phyloP scores from a whole-genome alignment of 164 flowering plant species.

The Tetracentron sinense region DNA sequence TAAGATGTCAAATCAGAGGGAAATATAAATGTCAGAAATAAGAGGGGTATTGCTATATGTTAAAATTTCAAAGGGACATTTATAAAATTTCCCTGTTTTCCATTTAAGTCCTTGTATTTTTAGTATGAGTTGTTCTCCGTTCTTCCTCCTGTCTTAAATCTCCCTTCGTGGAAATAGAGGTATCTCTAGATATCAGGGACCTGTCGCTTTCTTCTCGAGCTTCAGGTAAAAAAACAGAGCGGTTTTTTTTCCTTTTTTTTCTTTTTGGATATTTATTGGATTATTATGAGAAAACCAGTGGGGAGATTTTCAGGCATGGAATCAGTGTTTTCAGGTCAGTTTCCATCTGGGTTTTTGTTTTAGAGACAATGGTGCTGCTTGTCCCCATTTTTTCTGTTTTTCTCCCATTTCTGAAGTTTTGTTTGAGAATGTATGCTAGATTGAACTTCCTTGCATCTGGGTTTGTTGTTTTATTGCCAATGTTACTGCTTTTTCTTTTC shows the following conservation, averaged over 20 bases:
- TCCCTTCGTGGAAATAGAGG: too few relatives aligned
- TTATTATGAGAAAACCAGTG: slow-evolving; percentile 17
- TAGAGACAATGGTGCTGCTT: background rate
- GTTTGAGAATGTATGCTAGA: background rate
- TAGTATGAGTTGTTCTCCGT: too few relatives aligned
- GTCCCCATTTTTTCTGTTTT: background rate
- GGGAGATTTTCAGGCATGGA: slow-evolving; percentile 20
- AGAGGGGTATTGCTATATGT: too few relatives aligned
- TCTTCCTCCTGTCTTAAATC: too few relatives aligned
- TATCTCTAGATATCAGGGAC: too few relatives aligned
- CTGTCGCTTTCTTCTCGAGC: background rate
- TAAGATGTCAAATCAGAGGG: too few relatives aligned
- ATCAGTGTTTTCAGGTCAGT: slow-evolving; percentile 22
- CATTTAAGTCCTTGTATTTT: too few relatives aligned
- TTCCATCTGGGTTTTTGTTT: slow-evolving; percentile 9
- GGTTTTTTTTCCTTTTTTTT: background rate
- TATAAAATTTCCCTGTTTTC: too few relatives aligned
- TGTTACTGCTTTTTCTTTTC: background rate
- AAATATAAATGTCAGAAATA: too few relatives aligned
- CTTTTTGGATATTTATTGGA: background rate
- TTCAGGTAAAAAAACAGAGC: background rate
- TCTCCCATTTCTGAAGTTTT: background rate
- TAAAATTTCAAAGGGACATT: too few relatives aligned
- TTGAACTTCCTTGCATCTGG: background rate
- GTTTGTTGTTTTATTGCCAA: background rate